Percentiles rank a stretch among this genome's conserved stretches.
Conservation (phyloP, 2,329 filamentous ascomycete species). For the Epichloe hybrida region DNA sequence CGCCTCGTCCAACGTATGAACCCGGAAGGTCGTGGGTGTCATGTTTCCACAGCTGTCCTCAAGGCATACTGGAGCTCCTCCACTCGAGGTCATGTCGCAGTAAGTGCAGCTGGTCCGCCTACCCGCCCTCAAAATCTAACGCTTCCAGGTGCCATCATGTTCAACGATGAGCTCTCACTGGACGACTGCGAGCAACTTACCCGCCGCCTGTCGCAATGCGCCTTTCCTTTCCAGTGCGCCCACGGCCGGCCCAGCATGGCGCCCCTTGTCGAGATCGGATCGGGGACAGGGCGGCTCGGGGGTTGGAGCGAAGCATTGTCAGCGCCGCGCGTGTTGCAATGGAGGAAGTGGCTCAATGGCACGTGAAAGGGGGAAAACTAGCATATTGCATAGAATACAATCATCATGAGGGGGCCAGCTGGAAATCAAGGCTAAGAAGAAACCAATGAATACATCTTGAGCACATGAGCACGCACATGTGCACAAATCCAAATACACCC, state of each 20-base stretch:
- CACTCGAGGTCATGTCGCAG: constrained; percentile 66
- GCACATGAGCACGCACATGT: no score
- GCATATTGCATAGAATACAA: not conserved
- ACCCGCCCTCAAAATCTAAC: constrained; percentile 5
- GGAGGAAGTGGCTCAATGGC: constrained; percentile 13
- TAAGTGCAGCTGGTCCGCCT: constrained; percentile 14
- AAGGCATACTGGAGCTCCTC: constrained; percentile 60
- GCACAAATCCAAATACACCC: no score
- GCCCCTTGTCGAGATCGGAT: constrained; percentile 42
- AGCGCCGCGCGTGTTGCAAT: constrained; percentile 2
- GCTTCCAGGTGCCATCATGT: constrained; percentile 56
- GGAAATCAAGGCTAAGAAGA: no score
- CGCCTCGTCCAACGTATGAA: constrained; percentile 1
- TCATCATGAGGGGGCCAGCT: no score
- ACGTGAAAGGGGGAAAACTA: not conserved
- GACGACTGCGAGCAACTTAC: constrained; percentile 48
- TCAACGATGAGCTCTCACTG: constrained; percentile 54
- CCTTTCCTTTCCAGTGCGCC: constrained; percentile 72
- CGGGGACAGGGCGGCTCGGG: constrained; percentile 11
- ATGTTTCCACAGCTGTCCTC: constrained; percentile 55
- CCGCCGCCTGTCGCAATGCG: constrained; percentile 41
- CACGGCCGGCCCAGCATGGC: constrained; percentile 60
- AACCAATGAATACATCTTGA: no score
- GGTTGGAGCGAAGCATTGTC: constrained; percentile 13
- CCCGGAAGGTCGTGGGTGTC: constrained; percentile 38